Conservation (phyloP, 176 grass and related monocot species). For the Eremochloa ophiuroides region DNA sequence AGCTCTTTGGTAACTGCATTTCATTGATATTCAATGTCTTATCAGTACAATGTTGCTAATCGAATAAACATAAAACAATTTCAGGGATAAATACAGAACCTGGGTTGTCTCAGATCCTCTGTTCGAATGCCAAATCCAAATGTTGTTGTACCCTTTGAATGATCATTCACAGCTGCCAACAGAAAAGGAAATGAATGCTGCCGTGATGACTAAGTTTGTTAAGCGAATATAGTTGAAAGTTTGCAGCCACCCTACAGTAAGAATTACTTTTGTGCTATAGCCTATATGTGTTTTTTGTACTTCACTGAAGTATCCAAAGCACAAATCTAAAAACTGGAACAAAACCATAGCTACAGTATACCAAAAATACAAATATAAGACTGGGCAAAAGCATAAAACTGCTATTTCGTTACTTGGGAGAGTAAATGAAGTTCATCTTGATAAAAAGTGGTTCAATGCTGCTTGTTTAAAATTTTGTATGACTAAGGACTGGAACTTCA, state of each 20-base stretch:
- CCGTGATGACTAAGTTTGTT: not conserved
- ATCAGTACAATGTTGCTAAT: not conserved
- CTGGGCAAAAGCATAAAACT: not conserved
- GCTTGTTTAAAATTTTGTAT: not conserved
- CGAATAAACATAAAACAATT: not conserved
- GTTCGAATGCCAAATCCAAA: slow-evolving; percentile 80
- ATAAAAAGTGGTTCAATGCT: not conserved
- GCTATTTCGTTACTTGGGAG: not conserved
- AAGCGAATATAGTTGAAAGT: not conserved
- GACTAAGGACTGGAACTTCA: not conserved
- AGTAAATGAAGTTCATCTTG: not conserved
- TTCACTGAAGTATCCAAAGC: not conserved
- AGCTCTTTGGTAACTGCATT: slow-evolving; percentile 68
- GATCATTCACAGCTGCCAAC: slow-evolving; percentile 70
- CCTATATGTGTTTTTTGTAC: not conserved
- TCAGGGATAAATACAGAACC: slow-evolving; percentile 30
- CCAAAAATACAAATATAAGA: not conserved
- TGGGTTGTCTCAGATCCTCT: slow-evolving; percentile 90
- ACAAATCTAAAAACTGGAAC: not conserved
- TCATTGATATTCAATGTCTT: not conserved
- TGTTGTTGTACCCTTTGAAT: slow-evolving; percentile 48
- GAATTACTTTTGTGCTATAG: not conserved
- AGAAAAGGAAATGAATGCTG: not conserved
- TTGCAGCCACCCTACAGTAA: not conserved
- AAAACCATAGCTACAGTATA: not conserved